phyloP scores from a whole-genome alignment of 2,329 filamentous ascomycete genomes.

The Monosporascus sp. region DNA sequence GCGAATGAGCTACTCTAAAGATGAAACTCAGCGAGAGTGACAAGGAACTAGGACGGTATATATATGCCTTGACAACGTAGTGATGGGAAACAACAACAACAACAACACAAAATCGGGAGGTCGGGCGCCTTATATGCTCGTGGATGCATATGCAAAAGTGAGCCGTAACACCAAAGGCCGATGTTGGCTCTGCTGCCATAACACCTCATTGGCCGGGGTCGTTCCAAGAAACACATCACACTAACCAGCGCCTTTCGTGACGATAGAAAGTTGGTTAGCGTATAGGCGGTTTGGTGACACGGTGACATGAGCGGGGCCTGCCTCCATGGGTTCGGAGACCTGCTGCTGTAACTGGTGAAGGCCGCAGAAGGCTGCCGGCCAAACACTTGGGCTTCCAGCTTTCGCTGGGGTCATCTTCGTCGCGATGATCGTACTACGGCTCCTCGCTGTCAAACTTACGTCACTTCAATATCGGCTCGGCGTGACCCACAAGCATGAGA shows the following conservation, averaged over 20 bases:
- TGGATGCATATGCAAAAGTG: background rate
- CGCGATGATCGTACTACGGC: background rate
- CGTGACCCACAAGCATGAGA: background rate
- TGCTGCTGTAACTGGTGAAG: background rate
- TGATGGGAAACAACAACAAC: background rate
- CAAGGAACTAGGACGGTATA: background rate
- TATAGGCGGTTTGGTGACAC: background rate
- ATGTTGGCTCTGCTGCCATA: background rate
- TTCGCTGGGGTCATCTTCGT: background rate
- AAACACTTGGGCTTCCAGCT: no score
- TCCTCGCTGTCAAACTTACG: background rate
- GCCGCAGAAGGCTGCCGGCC: no score
- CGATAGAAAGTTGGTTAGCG: background rate
- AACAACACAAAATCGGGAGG: background rate
- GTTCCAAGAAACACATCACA: background rate
- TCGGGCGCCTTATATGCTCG: background rate
- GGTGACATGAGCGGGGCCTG: background rate
- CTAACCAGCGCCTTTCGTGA: background rate
- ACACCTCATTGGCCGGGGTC: background rate
- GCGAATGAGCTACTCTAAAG: constrained; percentile 24
- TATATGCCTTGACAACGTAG: background rate
- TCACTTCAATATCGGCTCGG: background rate
- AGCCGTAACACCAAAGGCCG: background rate
- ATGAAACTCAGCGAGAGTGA: constrained; percentile 5
- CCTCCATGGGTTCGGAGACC: background rate